These are phyloP conservation scores for Aspergillus nidulans DNA, from an alignment of 495 filamentous ascomycete species.

Conservation along the genomic window DNA sequence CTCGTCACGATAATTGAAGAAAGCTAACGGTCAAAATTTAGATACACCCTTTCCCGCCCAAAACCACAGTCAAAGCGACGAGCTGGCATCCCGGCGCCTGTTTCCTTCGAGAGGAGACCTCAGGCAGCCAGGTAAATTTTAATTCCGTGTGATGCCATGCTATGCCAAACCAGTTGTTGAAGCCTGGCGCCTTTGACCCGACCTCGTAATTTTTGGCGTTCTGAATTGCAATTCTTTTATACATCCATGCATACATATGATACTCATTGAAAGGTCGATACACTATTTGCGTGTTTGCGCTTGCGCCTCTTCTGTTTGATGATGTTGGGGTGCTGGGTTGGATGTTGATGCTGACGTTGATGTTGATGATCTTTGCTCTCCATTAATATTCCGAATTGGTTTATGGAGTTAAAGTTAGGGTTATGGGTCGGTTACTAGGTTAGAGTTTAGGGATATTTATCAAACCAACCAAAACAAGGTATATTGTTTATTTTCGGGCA, in stretches of 20 bases:
- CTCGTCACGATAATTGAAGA: not conserved
- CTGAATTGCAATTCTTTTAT: not conserved
- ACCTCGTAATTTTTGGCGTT: not conserved
- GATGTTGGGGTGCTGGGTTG: not conserved
- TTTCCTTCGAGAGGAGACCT: slow-evolving; percentile 17
- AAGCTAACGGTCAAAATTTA: slow-evolving; percentile 22
- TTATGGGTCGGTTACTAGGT: not conserved
- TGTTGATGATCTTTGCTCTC: not conserved
- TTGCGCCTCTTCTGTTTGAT: not conserved
- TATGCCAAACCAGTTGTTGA: too few species aligned
- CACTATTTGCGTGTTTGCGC: not conserved
- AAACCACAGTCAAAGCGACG: slow-evolving; percentile 43
- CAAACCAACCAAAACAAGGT: not conserved
- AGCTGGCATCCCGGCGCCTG: slow-evolving; percentile 37
- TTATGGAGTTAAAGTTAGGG: not conserved
- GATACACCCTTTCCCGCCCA: slow-evolving; percentile 45
- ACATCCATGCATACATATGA: not conserved
- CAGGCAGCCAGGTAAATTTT: not conserved
- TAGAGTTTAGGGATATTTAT: not conserved
- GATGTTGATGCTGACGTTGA: not conserved
- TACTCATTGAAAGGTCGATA: not conserved
- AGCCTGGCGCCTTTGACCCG: too few species aligned
- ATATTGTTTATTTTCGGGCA: not conserved
- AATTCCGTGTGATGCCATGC: not conserved
- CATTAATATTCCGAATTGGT: not conserved